phyloP scores from a whole-genome alignment of 2,329 filamentous ascomycete species.

The Aspergillus pseudotamarii region DNA sequence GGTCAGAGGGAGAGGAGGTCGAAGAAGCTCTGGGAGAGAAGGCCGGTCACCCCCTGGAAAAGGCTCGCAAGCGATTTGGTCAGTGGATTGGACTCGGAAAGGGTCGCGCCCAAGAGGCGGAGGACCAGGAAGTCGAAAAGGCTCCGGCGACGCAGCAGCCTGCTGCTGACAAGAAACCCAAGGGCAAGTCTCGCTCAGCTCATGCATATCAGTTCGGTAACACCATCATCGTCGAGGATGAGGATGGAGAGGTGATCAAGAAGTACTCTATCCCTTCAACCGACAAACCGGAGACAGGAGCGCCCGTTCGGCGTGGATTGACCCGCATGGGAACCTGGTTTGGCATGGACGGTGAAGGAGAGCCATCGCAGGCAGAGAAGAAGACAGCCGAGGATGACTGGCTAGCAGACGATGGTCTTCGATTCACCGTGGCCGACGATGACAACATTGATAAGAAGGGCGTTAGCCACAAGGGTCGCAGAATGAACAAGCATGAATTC shows the following conservation, averaged over 20 bases:
- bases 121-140: slow-evolving; percentile 31
- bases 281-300: slow-evolving; percentile 33
- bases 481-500: slow-evolving; percentile 68
- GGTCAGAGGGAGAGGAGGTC: slow-evolving; percentile 48
- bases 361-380: slow-evolving; percentile 33
- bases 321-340: slow-evolving; percentile 65
- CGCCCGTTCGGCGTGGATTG: slow-evolving; percentile 54
- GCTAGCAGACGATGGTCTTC: slow-evolving; percentile 55
- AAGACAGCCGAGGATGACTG: slow-evolving; percentile 35
- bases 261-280: slow-evolving; percentile 64
- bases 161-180: slow-evolving; percentile 24
- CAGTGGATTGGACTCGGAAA: slow-evolving; percentile 49
- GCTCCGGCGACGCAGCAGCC: slow-evolving; percentile 20
- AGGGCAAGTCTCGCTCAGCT: slow-evolving; percentile 55
- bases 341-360: slow-evolving; percentile 39
- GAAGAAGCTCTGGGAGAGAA: slow-evolving; percentile 41
- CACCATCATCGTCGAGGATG: slow-evolving; percentile 71
- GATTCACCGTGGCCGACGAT: slow-evolving; percentile 61
- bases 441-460: slow-evolving; percentile 39
- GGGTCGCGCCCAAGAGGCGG: slow-evolving; percentile 21
- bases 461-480: slow-evolving; percentile 52
- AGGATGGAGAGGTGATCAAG: slow-evolving; percentile 69
- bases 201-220: slow-evolving; percentile 70
- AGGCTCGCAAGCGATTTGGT: slow-evolving; percentile 52
- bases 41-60: slow-evolving; percentile 36